Percentiles rank a stretch among this genome's conserved stretches.
phyloP scores from a whole-genome alignment of 1,139 yeast genomes.

The Taphrina confusa region DNA sequence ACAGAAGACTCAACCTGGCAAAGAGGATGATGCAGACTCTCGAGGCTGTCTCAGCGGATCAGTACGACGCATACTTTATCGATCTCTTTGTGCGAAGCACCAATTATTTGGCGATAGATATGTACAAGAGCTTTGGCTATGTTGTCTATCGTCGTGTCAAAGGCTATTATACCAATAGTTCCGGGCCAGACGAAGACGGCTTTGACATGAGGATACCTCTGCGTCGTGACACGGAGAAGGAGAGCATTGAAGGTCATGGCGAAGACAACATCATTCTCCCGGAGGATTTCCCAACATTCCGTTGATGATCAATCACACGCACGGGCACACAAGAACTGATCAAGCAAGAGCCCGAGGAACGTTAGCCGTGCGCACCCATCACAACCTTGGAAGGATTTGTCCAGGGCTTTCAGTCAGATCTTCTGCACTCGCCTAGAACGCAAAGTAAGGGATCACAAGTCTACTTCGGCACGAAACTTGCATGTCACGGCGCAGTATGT shows the following conservation, averaged over 20 bases:
- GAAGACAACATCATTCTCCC: slow-evolving; percentile 41
- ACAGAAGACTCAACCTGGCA: slow-evolving; percentile 83
- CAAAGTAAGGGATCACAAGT: too few relatives aligned
- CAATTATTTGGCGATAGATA: slow-evolving; percentile 71
- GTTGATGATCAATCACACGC: too few relatives aligned
- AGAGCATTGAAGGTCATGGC: slow-evolving; percentile 43
- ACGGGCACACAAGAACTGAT: too few relatives aligned
- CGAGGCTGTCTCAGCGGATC: slow-evolving; percentile 67
- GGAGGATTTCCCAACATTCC: slow-evolving; percentile 37
- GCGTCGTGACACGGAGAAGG: slow-evolving; percentile 54
- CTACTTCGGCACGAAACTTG: too few relatives aligned
- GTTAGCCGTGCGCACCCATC: too few relatives aligned
- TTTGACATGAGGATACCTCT: slow-evolving; percentile 59
- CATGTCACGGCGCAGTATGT: too few relatives aligned
- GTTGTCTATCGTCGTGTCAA: slow-evolving; percentile 80
- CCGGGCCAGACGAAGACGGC: slow-evolving; percentile 76
- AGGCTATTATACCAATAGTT: slow-evolving; percentile 72
- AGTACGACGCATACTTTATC: slow-evolving; percentile 69
- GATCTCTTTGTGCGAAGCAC: slow-evolving; percentile 90
- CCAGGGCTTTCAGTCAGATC: too few relatives aligned
- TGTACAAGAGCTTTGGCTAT: slow-evolving; percentile 85
- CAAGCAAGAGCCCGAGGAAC: too few relatives aligned
- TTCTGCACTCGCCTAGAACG: too few relatives aligned
- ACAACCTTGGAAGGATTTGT: too few relatives aligned
- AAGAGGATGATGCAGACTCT: slow-evolving; percentile 67